Conservation (phyloP, 139 green algal species). For the Tetraselmis chui region DNA sequence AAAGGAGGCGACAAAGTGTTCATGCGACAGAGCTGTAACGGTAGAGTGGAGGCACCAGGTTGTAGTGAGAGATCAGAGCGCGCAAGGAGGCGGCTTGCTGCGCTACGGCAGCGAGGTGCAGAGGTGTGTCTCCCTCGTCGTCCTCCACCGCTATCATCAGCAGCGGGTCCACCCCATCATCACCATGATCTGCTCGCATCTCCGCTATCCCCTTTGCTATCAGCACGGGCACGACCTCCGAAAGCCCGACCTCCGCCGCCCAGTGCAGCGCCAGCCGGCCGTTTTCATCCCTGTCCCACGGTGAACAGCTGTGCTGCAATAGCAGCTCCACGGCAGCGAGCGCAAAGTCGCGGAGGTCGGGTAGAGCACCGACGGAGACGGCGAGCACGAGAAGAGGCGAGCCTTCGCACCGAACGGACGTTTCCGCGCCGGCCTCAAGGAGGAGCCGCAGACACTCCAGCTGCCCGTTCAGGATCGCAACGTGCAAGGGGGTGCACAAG, state of each 20-base stretch:
- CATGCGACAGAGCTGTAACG: too few relatives aligned
- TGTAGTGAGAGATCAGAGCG: constrained; percentile 20
- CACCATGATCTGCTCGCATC: neutral
- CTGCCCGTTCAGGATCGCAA: constrained; percentile 66
- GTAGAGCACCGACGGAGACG: constrained; percentile 29
- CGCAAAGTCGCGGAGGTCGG: constrained; percentile 13
- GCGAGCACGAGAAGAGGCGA: constrained; percentile 59
- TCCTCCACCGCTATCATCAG: constrained; percentile 12
- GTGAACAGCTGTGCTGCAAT: constrained; percentile 26
- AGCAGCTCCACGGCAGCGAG: constrained; percentile 30
- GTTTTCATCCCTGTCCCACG: constrained; percentile 59
- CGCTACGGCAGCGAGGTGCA: constrained; percentile 50
- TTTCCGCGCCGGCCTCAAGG: constrained; percentile 33
- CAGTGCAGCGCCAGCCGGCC: constrained; percentile 70
- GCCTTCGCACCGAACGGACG: constrained; percentile 47
- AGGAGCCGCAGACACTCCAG: constrained; percentile 40
- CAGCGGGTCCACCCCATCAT: neutral
- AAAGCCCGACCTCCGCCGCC: constrained; percentile 48
- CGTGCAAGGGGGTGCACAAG: constrained; percentile 68
- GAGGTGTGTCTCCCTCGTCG: constrained; percentile 37
- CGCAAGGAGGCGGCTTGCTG: constrained; percentile 17
- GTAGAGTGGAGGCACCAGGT: neutral
- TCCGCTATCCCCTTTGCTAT: constrained; percentile 12
- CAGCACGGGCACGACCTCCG: constrained; percentile 21
- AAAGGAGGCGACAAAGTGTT: too few relatives aligned